phyloP scores from a whole-genome alignment of 441 rosid genomes.

The Erodium moschatum region DNA sequence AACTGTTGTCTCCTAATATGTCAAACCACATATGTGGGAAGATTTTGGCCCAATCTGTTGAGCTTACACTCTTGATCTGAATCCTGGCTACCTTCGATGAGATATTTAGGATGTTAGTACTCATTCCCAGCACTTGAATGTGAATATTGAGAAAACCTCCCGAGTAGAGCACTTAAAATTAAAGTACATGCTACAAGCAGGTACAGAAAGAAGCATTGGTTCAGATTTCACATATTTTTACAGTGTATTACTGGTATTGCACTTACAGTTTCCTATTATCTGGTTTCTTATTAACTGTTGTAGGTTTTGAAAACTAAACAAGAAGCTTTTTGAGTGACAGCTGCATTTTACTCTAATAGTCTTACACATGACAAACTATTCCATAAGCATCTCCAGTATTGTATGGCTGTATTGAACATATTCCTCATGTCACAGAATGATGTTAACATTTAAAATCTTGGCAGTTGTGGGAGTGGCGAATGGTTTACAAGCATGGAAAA shows the following conservation, averaged over 20 bases:
- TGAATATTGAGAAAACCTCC: background rate
- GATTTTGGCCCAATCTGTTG: background rate
- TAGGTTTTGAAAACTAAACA: no score
- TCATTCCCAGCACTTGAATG: background rate
- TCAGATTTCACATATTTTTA: background rate
- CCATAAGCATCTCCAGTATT: background rate
- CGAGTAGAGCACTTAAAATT: background rate
- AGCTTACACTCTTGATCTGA: background rate
- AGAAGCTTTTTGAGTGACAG: no score
- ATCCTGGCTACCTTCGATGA: background rate
- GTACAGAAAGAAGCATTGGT: background rate
- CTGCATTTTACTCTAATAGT: background rate
- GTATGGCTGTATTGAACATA: background rate
- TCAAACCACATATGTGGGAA: background rate
- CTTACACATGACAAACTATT: background rate
- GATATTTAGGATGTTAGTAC: background rate
- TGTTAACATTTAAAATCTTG: background rate
- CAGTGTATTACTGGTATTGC: background rate
- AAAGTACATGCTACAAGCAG: background rate
- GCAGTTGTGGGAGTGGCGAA: constrained; percentile 28
- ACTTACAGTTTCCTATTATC: no score
- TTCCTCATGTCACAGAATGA: background rate
- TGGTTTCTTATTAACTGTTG: no score
- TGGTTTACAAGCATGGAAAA: constrained; percentile 33
- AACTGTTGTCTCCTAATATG: background rate